Evolutionary conservation across 345 rosid genomes (phyloP).

Genomic region (Arabis hirsuta): DNA sequence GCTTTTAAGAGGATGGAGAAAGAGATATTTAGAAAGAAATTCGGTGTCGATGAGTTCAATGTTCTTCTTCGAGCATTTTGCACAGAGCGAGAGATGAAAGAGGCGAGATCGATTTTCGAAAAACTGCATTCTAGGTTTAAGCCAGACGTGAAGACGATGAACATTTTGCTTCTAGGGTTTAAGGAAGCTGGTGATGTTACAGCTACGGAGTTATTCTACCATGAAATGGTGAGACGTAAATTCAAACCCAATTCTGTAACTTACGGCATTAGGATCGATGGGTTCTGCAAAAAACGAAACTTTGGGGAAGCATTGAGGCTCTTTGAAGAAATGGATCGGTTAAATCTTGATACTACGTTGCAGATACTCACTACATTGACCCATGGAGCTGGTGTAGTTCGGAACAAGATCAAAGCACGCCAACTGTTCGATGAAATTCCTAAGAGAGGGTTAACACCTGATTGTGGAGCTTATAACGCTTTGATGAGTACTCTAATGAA

Average conservation of each 20-base stretch:
- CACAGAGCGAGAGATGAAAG: slow-evolving; percentile 73
- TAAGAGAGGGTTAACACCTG: slow-evolving; percentile 55
- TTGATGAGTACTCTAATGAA: slow-evolving; percentile 61
- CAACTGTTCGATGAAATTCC: slow-evolving; percentile 70
- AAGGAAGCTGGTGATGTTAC: slow-evolving; percentile 79
- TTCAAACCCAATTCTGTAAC: slow-evolving; percentile 62
- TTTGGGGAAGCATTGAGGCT: slow-evolving; percentile 76
- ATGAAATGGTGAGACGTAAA: slow-evolving; percentile 77
- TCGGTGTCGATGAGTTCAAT: slow-evolving; percentile 77
- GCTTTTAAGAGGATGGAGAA: slow-evolving; percentile 74
- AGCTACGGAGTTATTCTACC: slow-evolving; percentile 78
- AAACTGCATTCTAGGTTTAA: slow-evolving; percentile 61
- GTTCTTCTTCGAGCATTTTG: slow-evolving; percentile 78
- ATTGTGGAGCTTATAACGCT: slow-evolving; percentile 79
- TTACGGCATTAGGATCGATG: slow-evolving; percentile 73
- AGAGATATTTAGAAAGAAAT: slow-evolving; percentile 57
- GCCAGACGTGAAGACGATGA: slow-evolving; percentile 78
- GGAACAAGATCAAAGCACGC: slow-evolving; percentile 61
- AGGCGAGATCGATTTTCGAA: slow-evolving; percentile 69
- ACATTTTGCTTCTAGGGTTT: slow-evolving; percentile 76
- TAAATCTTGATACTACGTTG: slow-evolving; percentile 48
- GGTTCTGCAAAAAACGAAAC: slow-evolving; percentile 77
- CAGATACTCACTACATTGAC: slow-evolving; percentile 81
- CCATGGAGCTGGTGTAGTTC: slow-evolving; percentile 76
- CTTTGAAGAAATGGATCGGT: slow-evolving; percentile 71